Base-by-base conservation (phyloP, 2,329 filamentous ascomycete species). In the Aspergillus sp. region DNA sequence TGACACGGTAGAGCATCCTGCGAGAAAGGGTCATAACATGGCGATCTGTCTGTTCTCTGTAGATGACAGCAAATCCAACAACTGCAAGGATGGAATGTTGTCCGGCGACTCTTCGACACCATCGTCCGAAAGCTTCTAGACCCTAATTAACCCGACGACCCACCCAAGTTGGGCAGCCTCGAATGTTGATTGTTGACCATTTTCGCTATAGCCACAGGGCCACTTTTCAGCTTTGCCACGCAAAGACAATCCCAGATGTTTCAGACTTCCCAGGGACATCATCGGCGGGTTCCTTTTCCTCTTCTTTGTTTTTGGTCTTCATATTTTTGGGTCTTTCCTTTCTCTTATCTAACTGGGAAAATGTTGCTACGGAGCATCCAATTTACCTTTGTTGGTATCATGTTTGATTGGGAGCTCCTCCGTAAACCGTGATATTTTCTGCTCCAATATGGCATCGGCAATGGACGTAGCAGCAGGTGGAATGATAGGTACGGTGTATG, bases 181-280 rank as follows among this genome's bases (percentile, higher is more conserved):
- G 56, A 56, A 39, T 60, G 47, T 63, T 52, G 45, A 61, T 57
- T 60, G 47, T 63, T 52, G 49, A 61, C 59, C 52, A 59, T 61
- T 61, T 58, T 56, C 59, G 58, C 58, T 60, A 59, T 62, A 62
- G 58, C 58, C 61, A 54, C 57, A 57, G 46, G 54, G 52, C 55
- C 55, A 50, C 51, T 45, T 53, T 58, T 63, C 62, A 62, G 59
- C 62, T 63, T 63, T 64, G 62, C 62, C 62, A 65, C 62, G 52
- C 58, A 62, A 56, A 45, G 54, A 59, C 32, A 50, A 63, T 59
- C 58, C 52, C 46, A 49, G 50, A 31, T 50, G 62, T 59, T 60
- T 60, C 62, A 61, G 31, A 36, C 55, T 58, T 52, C 55, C 56
- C 55, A 51, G 47, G 54, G 50, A 63, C 20, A 18, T 9, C 26